Evolutionary conservation across 2,329 filamentous ascomycete genomes (phyloP), one percentile per base, ranked within the genome.

Genomic region (Lachnellula cervina): DNA sequence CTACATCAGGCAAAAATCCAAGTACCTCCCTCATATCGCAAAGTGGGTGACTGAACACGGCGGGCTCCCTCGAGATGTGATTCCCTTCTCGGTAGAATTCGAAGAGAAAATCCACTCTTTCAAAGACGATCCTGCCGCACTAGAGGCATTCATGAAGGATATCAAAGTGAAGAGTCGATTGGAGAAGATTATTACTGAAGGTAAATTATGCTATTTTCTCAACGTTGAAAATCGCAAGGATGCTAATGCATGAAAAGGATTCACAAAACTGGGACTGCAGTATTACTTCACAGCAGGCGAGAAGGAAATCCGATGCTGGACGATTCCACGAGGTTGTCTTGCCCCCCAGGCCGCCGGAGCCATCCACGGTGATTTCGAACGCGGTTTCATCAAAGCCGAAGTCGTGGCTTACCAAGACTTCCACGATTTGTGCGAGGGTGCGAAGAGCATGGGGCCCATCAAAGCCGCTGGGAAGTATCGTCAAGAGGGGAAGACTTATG

Each of bases 271-370:
- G 8, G 74, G 74, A 6, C 54, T 76, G 46, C 73, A 75, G 56
- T 76, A 76, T 60, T 76, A 76, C 64, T 76, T 76, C 53, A 76
- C 73, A 58, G 74, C 73, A 57, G 74, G 73, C 17, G 74, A 76
- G 68, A 76, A 76, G 63, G 74, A 76, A 60, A 72, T 76, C 43
- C 64, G 73, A 52, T 76, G 74, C 59, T 76, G 74, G 74, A 74
- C 73, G 0, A 71, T 76, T 38, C 72, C 68, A 3, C 66, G 62
- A 19, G 72, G 73, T 0, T 72, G 69, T 34, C 62, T 72, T 0
- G 73, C 73, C 2, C 73, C 73, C 0, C 73, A 75, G 57, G 73
- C 74, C 49, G 57, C 54, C 17, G 54, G 54, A 25, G 54, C 54
- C 0, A 75, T 75, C 38, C 73, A 75, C 60, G 67, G 71, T 5